A percentile compares a stretch with the other conserved stretches of the same genome.
Evolutionary conservation across 495 filamentous ascomycete species (phyloP).

Genomic region (Rostrohypoxylon terebratum): DNA sequence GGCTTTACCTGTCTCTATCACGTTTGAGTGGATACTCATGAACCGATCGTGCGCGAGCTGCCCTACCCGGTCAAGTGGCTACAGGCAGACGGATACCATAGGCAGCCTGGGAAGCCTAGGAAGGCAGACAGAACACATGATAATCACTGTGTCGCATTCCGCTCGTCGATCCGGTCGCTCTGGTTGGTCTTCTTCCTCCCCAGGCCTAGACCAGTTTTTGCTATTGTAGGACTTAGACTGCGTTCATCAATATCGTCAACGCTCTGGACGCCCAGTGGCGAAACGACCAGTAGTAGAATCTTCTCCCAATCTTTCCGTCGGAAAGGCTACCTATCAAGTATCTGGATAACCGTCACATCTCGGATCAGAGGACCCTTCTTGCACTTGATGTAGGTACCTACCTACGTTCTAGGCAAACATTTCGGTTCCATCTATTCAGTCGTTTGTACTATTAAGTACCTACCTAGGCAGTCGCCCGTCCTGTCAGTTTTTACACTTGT

Average conservation of each 20-base stretch:
- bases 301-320: slow-evolving; percentile 20
- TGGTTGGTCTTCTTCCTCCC: slow-evolving; percentile 21
- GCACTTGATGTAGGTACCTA: slow-evolving; percentile 10
- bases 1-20: slow-evolving; percentile 9
- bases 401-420: slow-evolving; percentile 22
- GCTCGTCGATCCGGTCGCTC: slow-evolving; percentile 27
- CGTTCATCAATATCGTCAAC: slow-evolving; percentile 13
- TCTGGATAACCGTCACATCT: background rate
- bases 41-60: slow-evolving; percentile 16
- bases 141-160: slow-evolving; percentile 34
- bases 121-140: slow-evolving; percentile 38
- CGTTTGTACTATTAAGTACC: background rate
- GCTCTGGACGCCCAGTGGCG: slow-evolving; percentile 11
- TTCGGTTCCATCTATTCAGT: background rate
- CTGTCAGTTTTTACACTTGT: background rate
- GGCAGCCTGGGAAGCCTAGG: slow-evolving; percentile 24
- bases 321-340: slow-evolving; percentile 10
- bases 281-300: slow-evolving; percentile 32
- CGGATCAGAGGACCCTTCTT: slow-evolving; percentile 20
- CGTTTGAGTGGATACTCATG: background rate
- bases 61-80: slow-evolving; percentile 27
- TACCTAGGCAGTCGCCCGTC: background rate
- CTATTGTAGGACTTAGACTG: slow-evolving; percentile 20
- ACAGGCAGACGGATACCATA: background rate
- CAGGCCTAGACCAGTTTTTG: slow-evolving; percentile 23